Percentiles rank a stretch among this genome's conserved stretches.
Conservation (phyloP, 1,139 yeast species). For the Candida labiduridarum region DNA sequence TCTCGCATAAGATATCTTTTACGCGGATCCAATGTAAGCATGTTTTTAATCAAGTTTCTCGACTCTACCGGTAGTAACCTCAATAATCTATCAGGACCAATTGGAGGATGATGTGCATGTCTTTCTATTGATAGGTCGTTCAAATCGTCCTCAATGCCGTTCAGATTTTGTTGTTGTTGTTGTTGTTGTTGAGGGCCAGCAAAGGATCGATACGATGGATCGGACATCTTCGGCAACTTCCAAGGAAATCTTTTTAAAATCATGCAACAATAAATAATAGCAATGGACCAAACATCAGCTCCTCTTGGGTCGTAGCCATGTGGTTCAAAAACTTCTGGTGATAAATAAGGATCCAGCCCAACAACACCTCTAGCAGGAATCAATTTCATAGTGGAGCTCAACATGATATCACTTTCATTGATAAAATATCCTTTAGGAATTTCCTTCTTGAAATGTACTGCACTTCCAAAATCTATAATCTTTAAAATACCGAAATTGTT, state of each 20-base stretch:
- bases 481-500: constrained; percentile 61
- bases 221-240: constrained; percentile 68
- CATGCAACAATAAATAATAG: constrained; percentile 78
- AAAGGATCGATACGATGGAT: constrained; percentile 52
- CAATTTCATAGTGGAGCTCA: constrained; percentile 27
- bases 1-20: constrained; percentile 34
- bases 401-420: constrained; percentile 23
- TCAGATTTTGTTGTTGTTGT: not conserved
- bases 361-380: constrained; percentile 65
- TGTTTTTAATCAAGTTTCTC: constrained; percentile 34
- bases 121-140: constrained; percentile 8
- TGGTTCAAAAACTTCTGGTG: constrained; percentile 69
- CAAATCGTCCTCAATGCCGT: constrained; percentile 9
- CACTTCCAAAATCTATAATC: constrained; percentile 77
- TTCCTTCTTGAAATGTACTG: constrained; percentile 58
- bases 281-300: constrained; percentile 79
- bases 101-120: constrained; percentile 12
- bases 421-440: constrained; percentile 30
- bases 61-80: constrained; percentile 40
- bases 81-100: constrained; percentile 38
- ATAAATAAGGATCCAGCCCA: constrained; percentile 80
- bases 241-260: constrained; percentile 73
- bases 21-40: constrained; percentile 33
- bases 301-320: constrained; percentile 67
- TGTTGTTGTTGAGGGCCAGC: constrained; percentile 14